Conservation (phyloP, 2,329 filamentous ascomycete genomes). For the Lasiodiplodia sp. region DNA sequence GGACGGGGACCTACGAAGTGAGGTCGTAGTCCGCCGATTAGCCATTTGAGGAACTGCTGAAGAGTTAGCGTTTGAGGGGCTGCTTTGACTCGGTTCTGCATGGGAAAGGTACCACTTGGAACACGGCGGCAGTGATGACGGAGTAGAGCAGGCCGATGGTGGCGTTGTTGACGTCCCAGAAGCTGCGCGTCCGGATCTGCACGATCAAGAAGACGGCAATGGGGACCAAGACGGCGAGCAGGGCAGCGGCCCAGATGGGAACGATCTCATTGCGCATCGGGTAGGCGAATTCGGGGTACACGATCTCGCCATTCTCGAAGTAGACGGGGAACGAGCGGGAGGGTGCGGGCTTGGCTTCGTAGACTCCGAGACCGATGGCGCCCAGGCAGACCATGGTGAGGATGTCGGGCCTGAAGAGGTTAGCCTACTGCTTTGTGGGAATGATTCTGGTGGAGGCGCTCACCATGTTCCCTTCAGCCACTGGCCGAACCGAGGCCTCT, state of each 20-base stretch:
- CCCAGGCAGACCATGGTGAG: slow-evolving; percentile 72
- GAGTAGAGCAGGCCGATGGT: slow-evolving; percentile 73
- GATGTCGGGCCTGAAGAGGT: slow-evolving; percentile 60
- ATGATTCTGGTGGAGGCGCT: neutral
- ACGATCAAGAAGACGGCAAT: slow-evolving; percentile 69
- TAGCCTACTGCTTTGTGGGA: neutral
- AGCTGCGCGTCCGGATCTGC: slow-evolving; percentile 67
- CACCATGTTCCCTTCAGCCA: slow-evolving; percentile 71
- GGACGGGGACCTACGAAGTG: slow-evolving; percentile 21
- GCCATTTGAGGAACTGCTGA: slow-evolving; percentile 68
- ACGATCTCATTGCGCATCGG: slow-evolving; percentile 71
- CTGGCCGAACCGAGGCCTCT: slow-evolving; percentile 68
- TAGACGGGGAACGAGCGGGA: slow-evolving; percentile 73
- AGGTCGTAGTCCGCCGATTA: slow-evolving; percentile 71
- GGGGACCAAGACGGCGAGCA: slow-evolving; percentile 70
- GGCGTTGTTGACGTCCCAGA: slow-evolving; percentile 70
- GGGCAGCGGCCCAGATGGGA: slow-evolving; percentile 73
- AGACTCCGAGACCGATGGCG: slow-evolving; percentile 72
- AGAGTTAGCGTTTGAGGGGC: neutral
- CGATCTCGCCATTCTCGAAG: slow-evolving; percentile 71
- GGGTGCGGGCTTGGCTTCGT: slow-evolving; percentile 69
- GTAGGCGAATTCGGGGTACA: slow-evolving; percentile 75
- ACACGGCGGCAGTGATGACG: slow-evolving; percentile 74
- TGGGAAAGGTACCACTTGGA: slow-evolving; percentile 63
- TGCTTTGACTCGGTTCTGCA: rapidly evolving